Evolutionary conservation across 805 yeast species (phyloP).

Genomic region (Starmerella floris): DNA sequence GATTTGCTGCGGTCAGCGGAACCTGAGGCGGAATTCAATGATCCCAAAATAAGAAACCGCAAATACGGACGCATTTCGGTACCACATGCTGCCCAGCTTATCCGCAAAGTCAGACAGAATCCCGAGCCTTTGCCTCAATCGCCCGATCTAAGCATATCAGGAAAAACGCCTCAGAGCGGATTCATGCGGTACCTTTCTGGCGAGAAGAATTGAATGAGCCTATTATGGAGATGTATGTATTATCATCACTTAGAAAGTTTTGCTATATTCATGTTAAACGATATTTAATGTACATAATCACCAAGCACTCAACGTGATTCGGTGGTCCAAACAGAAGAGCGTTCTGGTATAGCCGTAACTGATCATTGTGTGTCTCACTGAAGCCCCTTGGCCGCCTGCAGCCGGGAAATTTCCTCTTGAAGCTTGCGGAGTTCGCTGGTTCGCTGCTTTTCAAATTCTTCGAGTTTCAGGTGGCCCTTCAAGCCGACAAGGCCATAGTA

Average conservation of each 20-base stretch:
- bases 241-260: too few species aligned
- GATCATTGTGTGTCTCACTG: too few species aligned
- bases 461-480: conserved; percentile 11
- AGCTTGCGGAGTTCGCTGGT: conserved; percentile 9
- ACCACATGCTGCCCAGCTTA: conserved; percentile 37
- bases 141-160: conserved; percentile 12
- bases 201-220: conserved; percentile 5
- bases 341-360: too few species aligned
- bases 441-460: conserved; percentile 4
- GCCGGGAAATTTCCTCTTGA: conserved; percentile 7
- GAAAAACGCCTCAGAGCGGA: conserved; percentile 12
- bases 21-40: conserved; percentile 43
- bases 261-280: too few species aligned
- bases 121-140: conserved; percentile 11
- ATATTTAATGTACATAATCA: background rate
- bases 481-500: conserved; percentile 21
- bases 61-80: conserved; percentile 62
- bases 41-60: conserved; percentile 42
- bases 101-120: conserved; percentile 12
- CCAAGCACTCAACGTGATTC: background rate
- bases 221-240: too few species aligned
- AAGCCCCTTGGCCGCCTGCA: conserved; percentile 1
- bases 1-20: conserved; percentile 50
- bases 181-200: conserved; percentile 20
- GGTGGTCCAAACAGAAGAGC: background rate